Evolutionary conservation across 2,329 filamentous ascomycete species (phyloP).

Genomic region (Trichoderma gracile): DNA sequence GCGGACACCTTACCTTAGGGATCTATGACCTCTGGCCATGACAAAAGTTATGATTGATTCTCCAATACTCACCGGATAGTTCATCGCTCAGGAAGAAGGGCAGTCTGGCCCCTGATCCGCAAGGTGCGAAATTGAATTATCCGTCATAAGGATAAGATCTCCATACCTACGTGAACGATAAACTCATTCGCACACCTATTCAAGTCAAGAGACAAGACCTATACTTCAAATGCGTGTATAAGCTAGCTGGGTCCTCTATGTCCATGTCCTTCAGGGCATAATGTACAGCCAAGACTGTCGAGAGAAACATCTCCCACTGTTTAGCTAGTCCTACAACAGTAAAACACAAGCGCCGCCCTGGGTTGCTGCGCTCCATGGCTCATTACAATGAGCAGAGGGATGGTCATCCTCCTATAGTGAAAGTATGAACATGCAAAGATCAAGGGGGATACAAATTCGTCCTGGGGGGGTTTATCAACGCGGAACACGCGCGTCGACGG

Average conservation of each 20-base stretch:
- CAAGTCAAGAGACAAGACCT: not conserved
- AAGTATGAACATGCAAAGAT: slow-evolving; percentile 29
- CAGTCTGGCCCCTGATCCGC: not conserved
- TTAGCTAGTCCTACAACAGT: slow-evolving; percentile 30
- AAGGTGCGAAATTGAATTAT: not conserved
- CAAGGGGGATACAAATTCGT: slow-evolving; percentile 28
- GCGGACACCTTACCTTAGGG: too few relatives aligned
- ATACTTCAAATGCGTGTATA: slow-evolving; percentile 24
- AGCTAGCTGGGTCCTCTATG: slow-evolving; percentile 22
- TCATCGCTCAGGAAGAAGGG: not conserved
- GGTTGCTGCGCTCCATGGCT: slow-evolving; percentile 24
- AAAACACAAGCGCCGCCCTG: slow-evolving; percentile 26
- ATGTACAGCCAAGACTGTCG: slow-evolving; percentile 29
- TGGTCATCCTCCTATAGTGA: slow-evolving; percentile 17
- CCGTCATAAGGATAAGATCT: too few relatives aligned
- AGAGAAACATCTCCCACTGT: slow-evolving; percentile 25
- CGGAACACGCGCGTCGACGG: slow-evolving; percentile 17
- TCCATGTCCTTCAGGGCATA: slow-evolving; percentile 20
- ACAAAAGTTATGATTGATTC: too few relatives aligned
- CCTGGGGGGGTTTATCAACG: slow-evolving; percentile 33
- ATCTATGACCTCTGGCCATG: too few relatives aligned
- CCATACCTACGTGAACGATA: not conserved
- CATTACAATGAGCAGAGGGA: slow-evolving; percentile 28
- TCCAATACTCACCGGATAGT: too few relatives aligned
- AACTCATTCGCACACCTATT: not conserved